These are phyloP conservation scores for Zelopaecilomyces penicillatus DNA, from an alignment of 2,329 filamentous ascomycete genomes.

Conservation along the genomic window DNA sequence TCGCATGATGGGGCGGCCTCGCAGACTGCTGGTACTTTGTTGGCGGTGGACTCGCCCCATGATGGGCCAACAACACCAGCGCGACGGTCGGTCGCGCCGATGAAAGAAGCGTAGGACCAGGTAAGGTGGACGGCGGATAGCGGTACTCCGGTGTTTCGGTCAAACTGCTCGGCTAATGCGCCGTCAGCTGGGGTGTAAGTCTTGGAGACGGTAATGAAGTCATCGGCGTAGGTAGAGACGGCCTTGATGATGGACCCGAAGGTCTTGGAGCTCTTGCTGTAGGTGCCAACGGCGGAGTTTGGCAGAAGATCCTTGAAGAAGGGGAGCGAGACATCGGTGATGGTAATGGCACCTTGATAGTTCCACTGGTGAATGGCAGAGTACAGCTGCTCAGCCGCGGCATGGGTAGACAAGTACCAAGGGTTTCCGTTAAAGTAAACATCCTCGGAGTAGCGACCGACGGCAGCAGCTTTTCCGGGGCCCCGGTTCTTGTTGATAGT, in stretches of 20 bases:
- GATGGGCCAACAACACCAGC: slow-evolving; percentile 42
- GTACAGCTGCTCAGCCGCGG: slow-evolving; percentile 69
- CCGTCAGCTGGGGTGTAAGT: slow-evolving; percentile 54
- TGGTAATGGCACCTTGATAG: slow-evolving; percentile 46
- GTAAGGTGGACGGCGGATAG: slow-evolving; percentile 59
- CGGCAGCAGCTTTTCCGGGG: slow-evolving; percentile 46
- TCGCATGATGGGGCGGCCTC: slow-evolving; percentile 17
- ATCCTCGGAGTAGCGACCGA: slow-evolving; percentile 62
- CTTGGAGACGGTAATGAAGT: slow-evolving; percentile 51
- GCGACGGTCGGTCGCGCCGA: slow-evolving; percentile 49
- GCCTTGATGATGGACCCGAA: slow-evolving; percentile 48
- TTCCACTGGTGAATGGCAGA: slow-evolving; percentile 64
- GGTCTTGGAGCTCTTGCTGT: slow-evolving; percentile 32
- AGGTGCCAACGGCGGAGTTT: slow-evolving; percentile 48
- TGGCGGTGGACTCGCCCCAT: slow-evolving; percentile 33
- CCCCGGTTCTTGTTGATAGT: slow-evolving; percentile 55
- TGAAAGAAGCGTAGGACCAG: slow-evolving; percentile 62
- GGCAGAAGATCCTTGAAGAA: slow-evolving; percentile 62
- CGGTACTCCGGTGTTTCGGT: slow-evolving; percentile 39
- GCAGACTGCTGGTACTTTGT: slow-evolving; percentile 12
- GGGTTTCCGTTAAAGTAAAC: slow-evolving; percentile 67
- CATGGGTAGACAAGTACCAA: slow-evolving; percentile 66
- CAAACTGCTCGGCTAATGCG: slow-evolving; percentile 58
- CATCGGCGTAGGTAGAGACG: slow-evolving; percentile 45
- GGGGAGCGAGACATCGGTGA: slow-evolving; percentile 53